Percentiles rank a stretch among this genome's conserved stretches.
phyloP scores from a whole-genome alignment of 768 basidiomycete genomes.

The Boletus vermiculosoides region DNA sequence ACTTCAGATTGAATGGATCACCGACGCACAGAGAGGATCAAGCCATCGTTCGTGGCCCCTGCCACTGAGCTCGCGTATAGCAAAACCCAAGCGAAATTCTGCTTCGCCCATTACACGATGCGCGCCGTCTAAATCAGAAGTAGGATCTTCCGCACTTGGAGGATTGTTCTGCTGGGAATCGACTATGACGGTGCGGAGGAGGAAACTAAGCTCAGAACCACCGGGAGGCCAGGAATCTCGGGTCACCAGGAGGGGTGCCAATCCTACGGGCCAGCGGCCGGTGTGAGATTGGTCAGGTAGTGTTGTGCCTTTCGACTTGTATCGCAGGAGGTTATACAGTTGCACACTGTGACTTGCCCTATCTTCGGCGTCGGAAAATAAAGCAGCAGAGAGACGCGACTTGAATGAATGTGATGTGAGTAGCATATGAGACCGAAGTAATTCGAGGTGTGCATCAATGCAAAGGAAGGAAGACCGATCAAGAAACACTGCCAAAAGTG shows the following conservation, averaged over 20 bases:
- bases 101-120: slow-evolving; percentile 54
- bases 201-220: slow-evolving; percentile 80
- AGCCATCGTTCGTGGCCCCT: slow-evolving; percentile 74
- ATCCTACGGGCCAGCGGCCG: slow-evolving; percentile 61
- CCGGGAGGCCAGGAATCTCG: slow-evolving; percentile 84
- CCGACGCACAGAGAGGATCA: slow-evolving; percentile 72
- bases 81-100: slow-evolving; percentile 78
- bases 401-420: slow-evolving; percentile 74
- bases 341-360: slow-evolving; percentile 36
- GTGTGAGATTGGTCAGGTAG: slow-evolving; percentile 23
- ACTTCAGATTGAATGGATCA: not conserved
- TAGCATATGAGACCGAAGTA: slow-evolving; percentile 75
- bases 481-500: slow-evolving; percentile 68
- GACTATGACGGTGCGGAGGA: slow-evolving; percentile 79
- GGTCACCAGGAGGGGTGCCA: slow-evolving; percentile 70
- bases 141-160: slow-evolving; percentile 16
- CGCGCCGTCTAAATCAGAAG: slow-evolving; percentile 33
- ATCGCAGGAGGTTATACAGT: slow-evolving; percentile 23
- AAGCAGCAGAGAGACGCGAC: slow-evolving; percentile 60
- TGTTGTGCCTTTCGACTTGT: slow-evolving; percentile 11
- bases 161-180: slow-evolving; percentile 58
- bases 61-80: slow-evolving; percentile 70
- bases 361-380: slow-evolving; percentile 75
- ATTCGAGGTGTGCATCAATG: slow-evolving; percentile 60
- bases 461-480: slow-evolving; percentile 62